Conservation (phyloP, 768 basidiomycete species). For the Mycena metata region DNA sequence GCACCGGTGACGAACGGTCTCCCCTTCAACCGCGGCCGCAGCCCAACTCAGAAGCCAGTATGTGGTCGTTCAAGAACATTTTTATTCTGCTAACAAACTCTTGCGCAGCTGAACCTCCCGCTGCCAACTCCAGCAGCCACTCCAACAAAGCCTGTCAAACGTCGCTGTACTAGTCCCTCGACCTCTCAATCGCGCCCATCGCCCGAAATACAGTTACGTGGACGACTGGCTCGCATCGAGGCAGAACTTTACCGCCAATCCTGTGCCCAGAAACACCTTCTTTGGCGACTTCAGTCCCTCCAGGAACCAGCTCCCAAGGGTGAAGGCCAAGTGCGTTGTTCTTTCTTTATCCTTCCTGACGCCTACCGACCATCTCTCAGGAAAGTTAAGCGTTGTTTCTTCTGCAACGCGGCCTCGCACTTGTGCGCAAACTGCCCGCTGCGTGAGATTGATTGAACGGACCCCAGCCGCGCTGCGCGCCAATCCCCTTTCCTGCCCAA, state of each 20-base stretch:
- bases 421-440: neutral
- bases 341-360: too few species aligned
- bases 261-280: constrained; percentile 5
- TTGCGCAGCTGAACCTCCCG: too few species aligned
- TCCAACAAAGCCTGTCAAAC: neutral
- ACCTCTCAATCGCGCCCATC: neutral
- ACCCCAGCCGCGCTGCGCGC: too few species aligned
- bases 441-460: constrained; percentile 1
- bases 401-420: neutral
- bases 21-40: neutral
- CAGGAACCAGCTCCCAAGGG: neutral
- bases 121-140: too few species aligned
- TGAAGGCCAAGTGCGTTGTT: neutral
- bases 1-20: neutral
- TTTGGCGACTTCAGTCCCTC: neutral
- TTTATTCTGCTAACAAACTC: too few species aligned
- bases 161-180: neutral
- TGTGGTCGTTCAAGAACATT: too few species aligned
- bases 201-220: constrained; percentile 5
- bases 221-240: neutral
- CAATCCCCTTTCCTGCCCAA: too few species aligned
- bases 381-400: constrained; percentile 11
- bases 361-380: neutral
- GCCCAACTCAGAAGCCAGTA: too few species aligned
- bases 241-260: constrained; percentile 8